Evolutionary conservation across 2,329 filamentous ascomycete species (phyloP).

Genomic region (Fusarium cyanostomum): DNA sequence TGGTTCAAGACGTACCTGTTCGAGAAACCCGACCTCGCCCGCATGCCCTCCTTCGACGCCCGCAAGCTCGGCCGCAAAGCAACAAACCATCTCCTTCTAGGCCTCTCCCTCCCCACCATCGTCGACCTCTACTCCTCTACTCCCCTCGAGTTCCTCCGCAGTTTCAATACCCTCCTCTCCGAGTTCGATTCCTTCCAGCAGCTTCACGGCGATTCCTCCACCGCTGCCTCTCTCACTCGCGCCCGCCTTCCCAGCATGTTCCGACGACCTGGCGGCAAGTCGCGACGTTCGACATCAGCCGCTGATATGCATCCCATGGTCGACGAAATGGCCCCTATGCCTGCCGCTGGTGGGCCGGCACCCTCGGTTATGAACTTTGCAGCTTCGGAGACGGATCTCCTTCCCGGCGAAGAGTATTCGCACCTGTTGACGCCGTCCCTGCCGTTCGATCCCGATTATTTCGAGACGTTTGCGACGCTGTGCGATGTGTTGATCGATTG

Average conservation of each 20-base stretch:
- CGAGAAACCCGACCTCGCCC: conserved; percentile 79
- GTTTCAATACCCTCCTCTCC: conserved; percentile 82
- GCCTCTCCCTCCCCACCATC: conserved; percentile 88
- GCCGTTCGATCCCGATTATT: conserved; percentile 97
- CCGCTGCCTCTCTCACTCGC: conserved; percentile 75
- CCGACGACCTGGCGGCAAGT: conserved; percentile 70
- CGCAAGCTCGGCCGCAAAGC: conserved; percentile 88
- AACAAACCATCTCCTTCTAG: conserved; percentile 92
- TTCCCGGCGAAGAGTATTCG: conserved; percentile 86
- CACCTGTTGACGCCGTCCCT: conserved; percentile 90
- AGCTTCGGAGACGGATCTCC: conserved; percentile 70
- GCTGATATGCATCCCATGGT: conserved; percentile 51
- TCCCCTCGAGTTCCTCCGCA: conserved; percentile 85
- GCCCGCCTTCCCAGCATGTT: conserved; percentile 87
- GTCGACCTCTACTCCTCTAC: conserved; percentile 86
- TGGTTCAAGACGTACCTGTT: conserved; percentile 99
- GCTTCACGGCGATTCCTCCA: conserved; percentile 81
- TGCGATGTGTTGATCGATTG: conserved; percentile 96
- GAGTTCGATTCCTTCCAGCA: conserved; percentile 96
- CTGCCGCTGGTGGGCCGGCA: conserved; percentile 44
- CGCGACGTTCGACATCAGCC: conserved; percentile 62
- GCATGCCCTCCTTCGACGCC: conserved; percentile 85
- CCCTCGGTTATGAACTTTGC: conserved; percentile 65
- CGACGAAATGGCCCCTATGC: conserved; percentile 44
- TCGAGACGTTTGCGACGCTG: conserved; percentile 93